These are phyloP conservation scores for Neonothopanus nambi DNA, from an alignment of 1,284 basidiomycete species.

Conservation along the genomic window DNA sequence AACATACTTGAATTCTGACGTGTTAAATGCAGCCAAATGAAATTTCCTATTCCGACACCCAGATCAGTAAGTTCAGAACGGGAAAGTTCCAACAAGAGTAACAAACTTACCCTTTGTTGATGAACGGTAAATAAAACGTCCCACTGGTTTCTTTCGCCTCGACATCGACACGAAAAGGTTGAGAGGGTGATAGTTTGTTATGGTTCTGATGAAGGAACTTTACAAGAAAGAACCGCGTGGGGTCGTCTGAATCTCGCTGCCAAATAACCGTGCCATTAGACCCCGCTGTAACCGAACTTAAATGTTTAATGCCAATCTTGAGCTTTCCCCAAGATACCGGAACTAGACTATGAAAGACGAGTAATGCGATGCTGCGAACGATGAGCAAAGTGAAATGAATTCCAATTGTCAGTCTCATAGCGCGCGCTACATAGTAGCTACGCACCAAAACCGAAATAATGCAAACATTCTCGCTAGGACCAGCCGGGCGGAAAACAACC, in stretches of 20 bases:
- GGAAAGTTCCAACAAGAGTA: neutral
- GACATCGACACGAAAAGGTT: neutral
- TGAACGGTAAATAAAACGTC: neutral
- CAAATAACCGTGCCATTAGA: neutral
- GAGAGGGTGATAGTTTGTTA: neutral
- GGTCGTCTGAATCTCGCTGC: neutral
- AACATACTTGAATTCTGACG: neutral
- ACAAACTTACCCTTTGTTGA: neutral
- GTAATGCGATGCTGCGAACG: neutral
- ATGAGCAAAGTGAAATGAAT: neutral
- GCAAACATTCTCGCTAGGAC: constrained; percentile 1
- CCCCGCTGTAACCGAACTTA: neutral
- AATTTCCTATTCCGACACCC: neutral
- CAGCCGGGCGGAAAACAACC: constrained; percentile 1
- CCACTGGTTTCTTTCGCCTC: neutral
- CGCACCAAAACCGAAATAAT: neutral
- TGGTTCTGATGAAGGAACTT: neutral
- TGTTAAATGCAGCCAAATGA: neutral
- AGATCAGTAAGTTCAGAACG: neutral
- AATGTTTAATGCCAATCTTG: neutral
- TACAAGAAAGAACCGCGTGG: neutral
- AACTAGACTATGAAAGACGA: neutral
- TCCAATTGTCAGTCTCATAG: neutral
- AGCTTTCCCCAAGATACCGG: neutral
- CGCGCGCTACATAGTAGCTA: neutral